Evolutionary conservation across 352 stramenopile species (phyloP), one percentile per base, ranked within the genome.

Genomic region (Pythium rishiriense): DNA sequence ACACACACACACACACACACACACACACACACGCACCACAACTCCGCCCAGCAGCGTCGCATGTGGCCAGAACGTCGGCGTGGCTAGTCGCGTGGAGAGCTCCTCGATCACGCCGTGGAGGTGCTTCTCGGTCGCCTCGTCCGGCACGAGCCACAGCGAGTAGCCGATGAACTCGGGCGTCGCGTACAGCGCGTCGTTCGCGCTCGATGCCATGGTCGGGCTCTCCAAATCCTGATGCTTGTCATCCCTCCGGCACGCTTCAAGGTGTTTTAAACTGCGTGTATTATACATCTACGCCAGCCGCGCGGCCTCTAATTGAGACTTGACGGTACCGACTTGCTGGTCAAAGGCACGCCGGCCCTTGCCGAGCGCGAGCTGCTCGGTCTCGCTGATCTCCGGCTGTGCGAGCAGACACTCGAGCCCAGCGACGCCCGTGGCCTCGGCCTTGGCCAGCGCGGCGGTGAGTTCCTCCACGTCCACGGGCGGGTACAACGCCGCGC

Each of bases 401-500:
- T 89, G 81, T 35, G 74, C 76, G 56, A 74, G 60, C 35, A 92
- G 62, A 37, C 75, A 78, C 19, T 72, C 65, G 35, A 92, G 46
- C 57, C 85, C 83, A 24, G 54, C 64, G 26, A 68, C 63, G 24
- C 70, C 74, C 3, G 69, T 72, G 0, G 37, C 55, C 41, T 89
- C 76, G 7, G 81, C 53, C 41, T 65, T 54, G 12, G 42, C 58
- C 24, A 92, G 60, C 28, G 78, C 73, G 10, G 64, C 66, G 28
- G 58, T 31, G 43, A 93, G 64, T 53, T 90, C 83, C 10, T 88
- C 81, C 0, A 76, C 72, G 41, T 85, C 83, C 54, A 93, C 78
- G 4, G 86, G 86, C 35, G 86, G 86, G 62, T 88, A 91, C 66
- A 93, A 29, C 28, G 85, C 86, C n/a, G 86, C 86, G 37, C 86